These are phyloP conservation scores for Leccinellum albellum DNA, from an alignment of 768 basidiomycete genomes.

Conservation along the genomic window DNA sequence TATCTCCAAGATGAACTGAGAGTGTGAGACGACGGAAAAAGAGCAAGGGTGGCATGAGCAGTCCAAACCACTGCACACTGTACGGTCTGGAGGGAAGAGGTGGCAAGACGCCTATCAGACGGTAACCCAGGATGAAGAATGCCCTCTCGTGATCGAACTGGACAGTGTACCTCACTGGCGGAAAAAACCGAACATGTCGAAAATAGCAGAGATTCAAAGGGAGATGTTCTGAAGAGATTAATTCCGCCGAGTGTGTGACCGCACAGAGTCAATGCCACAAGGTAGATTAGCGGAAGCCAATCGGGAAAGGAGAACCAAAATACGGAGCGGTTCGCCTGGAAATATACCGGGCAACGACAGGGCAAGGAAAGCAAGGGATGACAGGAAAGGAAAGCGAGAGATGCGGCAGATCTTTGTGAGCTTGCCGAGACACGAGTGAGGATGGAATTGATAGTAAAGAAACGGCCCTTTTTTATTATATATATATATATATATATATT, in stretches of 20 bases:
- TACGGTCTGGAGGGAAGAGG: conserved; percentile 4
- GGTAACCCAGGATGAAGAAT: conserved; percentile 13
- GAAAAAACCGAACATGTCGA: conserved; percentile 25
- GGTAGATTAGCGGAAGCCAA: conserved; percentile 39
- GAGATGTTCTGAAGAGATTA: conserved; percentile 41
- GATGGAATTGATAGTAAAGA: conserved; percentile 26
- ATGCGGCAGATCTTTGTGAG: conserved; percentile 24
- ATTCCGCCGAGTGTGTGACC: conserved; percentile 33
- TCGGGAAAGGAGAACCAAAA: conserved; percentile 41
- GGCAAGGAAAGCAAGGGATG: conserved; percentile 28
- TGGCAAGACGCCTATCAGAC: conserved; percentile 16
- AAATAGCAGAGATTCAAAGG: conserved; percentile 40
- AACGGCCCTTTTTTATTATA: conserved; percentile 26
- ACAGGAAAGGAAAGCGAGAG: conserved; percentile 31
- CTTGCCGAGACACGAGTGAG: conserved; percentile 28
- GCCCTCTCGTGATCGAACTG: conserved; percentile 21
- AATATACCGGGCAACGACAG: conserved; percentile 41
- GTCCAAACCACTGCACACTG: conserved; percentile 6
- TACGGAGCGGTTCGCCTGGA: conserved; percentile 45
- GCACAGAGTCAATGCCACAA: conserved; percentile 34
- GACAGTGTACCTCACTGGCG: conserved; percentile 34
- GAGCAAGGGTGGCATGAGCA: not conserved
- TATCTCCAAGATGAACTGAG: not conserved
- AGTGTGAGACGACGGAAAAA: not conserved
- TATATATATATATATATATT: not conserved